Conservation (phyloP, 2,329 filamentous ascomycete genomes). For the Paraphaeosphaeria minitans region DNA sequence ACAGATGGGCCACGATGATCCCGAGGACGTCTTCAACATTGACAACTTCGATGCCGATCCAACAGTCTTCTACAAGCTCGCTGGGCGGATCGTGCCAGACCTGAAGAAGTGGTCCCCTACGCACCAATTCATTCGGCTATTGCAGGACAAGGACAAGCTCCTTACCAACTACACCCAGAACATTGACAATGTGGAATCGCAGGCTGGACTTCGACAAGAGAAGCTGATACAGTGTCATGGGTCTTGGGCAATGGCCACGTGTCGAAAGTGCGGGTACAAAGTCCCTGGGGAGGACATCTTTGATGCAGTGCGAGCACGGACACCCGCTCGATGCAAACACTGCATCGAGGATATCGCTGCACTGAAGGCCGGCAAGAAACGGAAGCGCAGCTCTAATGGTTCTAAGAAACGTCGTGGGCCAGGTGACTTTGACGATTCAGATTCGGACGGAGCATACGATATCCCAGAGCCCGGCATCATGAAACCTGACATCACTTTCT, state of each 20-base stretch:
- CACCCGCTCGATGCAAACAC: slow-evolving; percentile 75
- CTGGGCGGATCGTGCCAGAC: slow-evolving; percentile 85
- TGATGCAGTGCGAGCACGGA: slow-evolving; percentile 74
- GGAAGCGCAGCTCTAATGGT: slow-evolving; percentile 58
- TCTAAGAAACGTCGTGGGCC: slow-evolving; percentile 56
- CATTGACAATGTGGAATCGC: slow-evolving; percentile 92
- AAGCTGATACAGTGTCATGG: slow-evolving; percentile 96
- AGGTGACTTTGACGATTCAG: slow-evolving; percentile 56
- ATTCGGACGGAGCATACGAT: slow-evolving; percentile 66
- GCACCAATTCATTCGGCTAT: slow-evolving; percentile 87
- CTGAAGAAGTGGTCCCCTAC: slow-evolving; percentile 85
- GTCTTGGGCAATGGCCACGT: slow-evolving; percentile 90
- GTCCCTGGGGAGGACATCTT: slow-evolving; percentile 80
- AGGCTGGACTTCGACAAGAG: slow-evolving; percentile 78
- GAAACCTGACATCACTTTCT: slow-evolving; percentile 98
- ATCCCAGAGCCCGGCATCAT: slow-evolving; percentile 77
- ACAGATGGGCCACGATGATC: slow-evolving; percentile 77
- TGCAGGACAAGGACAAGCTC: slow-evolving; percentile 86
- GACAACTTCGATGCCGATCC: slow-evolving; percentile 84
- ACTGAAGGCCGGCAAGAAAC: slow-evolving; percentile 56
- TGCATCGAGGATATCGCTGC: slow-evolving; percentile 65
- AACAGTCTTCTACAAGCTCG: slow-evolving; percentile 85
- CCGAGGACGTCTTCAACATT: slow-evolving; percentile 96
- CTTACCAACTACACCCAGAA: slow-evolving; percentile 99
- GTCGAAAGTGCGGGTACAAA: slow-evolving; percentile 77